Evolutionary conservation across 2,329 filamentous ascomycete genomes (phyloP).

Genomic region (Stachybotrys chlorohalonatus): DNA sequence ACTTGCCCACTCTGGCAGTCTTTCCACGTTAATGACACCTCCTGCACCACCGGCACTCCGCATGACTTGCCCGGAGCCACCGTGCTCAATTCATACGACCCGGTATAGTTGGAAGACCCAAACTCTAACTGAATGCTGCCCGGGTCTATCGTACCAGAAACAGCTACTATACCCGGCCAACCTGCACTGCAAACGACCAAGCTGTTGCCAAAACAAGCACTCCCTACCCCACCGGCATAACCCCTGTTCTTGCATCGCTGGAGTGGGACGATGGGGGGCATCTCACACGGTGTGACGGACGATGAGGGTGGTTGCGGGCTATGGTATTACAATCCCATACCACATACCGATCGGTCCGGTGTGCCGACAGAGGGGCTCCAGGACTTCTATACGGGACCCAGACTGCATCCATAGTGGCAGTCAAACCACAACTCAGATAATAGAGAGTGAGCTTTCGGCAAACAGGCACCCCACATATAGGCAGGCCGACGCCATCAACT

Average conservation of each 20-base stretch:
- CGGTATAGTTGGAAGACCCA: conserved; percentile 31
- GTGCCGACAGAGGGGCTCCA: conserved; percentile 29
- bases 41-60: conserved; percentile 43
- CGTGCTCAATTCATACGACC: conserved; percentile 42
- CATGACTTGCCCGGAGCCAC: conserved; percentile 46
- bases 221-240: conserved; percentile 45
- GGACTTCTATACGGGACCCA: conserved; percentile 16
- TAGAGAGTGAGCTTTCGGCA: conserved; percentile 30
- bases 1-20: conserved; percentile 44
- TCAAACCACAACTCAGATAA: conserved; percentile 54
- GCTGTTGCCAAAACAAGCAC: conserved; percentile 35
- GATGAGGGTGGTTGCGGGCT: conserved; percentile 34
- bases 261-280: conserved; percentile 37
- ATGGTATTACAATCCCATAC: conserved; percentile 24
- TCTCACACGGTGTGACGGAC: conserved; percentile 30
- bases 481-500: conserved; percentile 10
- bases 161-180: conserved; percentile 43
- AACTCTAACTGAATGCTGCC: conserved; percentile 33
- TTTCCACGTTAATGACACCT: conserved; percentile 35
- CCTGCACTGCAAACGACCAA: conserved; percentile 32
- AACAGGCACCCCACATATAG: conserved; percentile 7
- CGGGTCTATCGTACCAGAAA: conserved; percentile 48
- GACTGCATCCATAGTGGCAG: conserved; percentile 39
- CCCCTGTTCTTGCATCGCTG: conserved; percentile 44
- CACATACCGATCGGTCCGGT: conserved; percentile 13